Conservation (phyloP, 225 moss, liverwort and hornwort genomes). For the Physcomitrium patens region DNA sequence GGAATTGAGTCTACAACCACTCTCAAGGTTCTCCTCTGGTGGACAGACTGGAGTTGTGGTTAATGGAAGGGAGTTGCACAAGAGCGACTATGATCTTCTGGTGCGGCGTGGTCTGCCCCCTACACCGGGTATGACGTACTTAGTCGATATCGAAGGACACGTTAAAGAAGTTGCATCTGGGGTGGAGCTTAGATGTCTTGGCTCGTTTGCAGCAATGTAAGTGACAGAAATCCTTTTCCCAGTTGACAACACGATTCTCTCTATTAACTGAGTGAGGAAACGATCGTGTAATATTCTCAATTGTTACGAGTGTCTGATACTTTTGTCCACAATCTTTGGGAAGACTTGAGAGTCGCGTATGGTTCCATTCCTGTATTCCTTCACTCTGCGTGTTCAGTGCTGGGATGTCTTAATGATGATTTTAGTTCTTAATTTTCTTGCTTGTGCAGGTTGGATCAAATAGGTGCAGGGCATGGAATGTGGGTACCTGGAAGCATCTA, state of each 20-base stretch:
- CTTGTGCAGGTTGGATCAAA: conserved; percentile 64
- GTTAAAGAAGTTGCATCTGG: conserved; percentile 66
- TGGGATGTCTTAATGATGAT: conserved; percentile 3
- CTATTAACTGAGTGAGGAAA: neutral
- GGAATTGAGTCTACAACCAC: conserved; percentile 69
- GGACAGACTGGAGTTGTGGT: conserved; percentile 85
- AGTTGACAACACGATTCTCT: neutral
- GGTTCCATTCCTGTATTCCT: conserved; percentile 6
- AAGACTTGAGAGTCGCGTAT: neutral
- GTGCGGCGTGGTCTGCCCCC: conserved; percentile 84
- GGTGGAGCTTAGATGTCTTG: conserved; percentile 67
- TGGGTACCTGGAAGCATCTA: conserved; percentile 50
- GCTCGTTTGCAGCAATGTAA: conserved; percentile 88
- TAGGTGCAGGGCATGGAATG: conserved; percentile 79
- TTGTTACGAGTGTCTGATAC: neutral
- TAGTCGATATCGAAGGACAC: conserved; percentile 78
- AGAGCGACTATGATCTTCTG: conserved; percentile 75
- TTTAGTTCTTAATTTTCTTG: neutral
- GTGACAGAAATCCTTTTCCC: conserved; percentile 9
- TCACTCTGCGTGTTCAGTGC: neutral
- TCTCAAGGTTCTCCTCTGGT: conserved; percentile 83
- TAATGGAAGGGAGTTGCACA: conserved; percentile 97
- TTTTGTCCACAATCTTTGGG: neutral
- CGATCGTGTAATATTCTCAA: neutral
- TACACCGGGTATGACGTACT: conserved; percentile 66